These are phyloP conservation scores for Mortierella sp. DNA, from an alignment of 371 early-diverging fungal genomes.

Conservation along the genomic window DNA sequence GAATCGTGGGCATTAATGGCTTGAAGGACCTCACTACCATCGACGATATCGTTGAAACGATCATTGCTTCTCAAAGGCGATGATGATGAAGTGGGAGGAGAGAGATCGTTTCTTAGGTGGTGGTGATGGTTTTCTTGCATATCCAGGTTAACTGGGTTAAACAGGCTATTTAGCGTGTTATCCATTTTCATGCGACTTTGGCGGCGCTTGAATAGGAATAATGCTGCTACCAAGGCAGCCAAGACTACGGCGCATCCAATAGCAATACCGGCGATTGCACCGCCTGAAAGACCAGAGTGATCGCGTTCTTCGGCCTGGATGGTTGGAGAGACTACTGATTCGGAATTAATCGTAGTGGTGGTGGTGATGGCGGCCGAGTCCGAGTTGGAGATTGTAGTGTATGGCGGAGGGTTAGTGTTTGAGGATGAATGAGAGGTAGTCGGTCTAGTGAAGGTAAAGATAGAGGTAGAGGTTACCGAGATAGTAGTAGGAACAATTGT, in stretches of 20 bases:
- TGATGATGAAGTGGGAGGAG: not conserved
- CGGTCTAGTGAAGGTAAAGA: not conserved
- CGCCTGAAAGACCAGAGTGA: constrained; percentile 19
- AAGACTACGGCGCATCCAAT: constrained; percentile 6
- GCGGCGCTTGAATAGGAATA: constrained; percentile 26
- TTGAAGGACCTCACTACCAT: not conserved
- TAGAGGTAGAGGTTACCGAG: no score
- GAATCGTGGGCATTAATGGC: constrained; percentile 14
- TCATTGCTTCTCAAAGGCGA: constrained; percentile 2
- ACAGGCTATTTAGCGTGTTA: constrained; percentile 22
- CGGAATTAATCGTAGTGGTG: constrained; percentile 7
- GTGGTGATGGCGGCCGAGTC: not conserved
- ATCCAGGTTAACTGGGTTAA: constrained; percentile 39
- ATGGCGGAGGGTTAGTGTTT: not conserved
- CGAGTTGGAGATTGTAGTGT: not conserved
- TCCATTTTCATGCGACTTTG: constrained; percentile 8
- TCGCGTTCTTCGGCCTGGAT: not conserved
- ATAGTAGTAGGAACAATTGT: not conserved
- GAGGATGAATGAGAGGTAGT: constrained; percentile 3
- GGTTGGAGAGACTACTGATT: constrained; percentile 1
- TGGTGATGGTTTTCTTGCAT: constrained; percentile 32
- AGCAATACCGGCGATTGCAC: constrained; percentile 43
- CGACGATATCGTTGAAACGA: no score
- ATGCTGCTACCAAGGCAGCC: constrained; percentile 17
- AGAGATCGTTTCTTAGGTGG: not conserved